Base-by-base conservation (phyloP, 352 stramenopile species). In the Stramenopiles sp. region DNA sequence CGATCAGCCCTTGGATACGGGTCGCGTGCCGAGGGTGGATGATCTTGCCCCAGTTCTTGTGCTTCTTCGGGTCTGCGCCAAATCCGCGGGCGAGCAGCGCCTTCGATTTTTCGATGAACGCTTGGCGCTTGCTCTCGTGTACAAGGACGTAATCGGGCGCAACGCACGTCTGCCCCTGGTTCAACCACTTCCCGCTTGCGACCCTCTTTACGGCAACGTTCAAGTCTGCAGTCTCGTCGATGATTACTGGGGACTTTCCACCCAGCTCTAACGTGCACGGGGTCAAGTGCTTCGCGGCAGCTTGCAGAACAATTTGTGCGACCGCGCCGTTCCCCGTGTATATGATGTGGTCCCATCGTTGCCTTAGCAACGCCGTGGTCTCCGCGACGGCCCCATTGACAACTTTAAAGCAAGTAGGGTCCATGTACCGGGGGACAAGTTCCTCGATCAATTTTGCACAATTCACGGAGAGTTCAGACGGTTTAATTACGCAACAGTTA, bases 121-220 rank as follows among this genome's bases (percentile, higher is more conserved):
- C 43, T 25, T 92, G 81, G 18, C 86, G 80, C 37, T 92, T 78
- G 49, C 83, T 83, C 34, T 84, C 77, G 75, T 92, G 83, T 12
- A 93, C 87, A 32, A 97, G 69, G 2, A 97, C 75, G 82, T 96
- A 95, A 80, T 97, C 92, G 1, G 92, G 90, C 12, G 90, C 84
- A 35, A 97, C 83, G 80, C 93, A 98, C 48, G 86, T 95, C 82
- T 98, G 93, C 0, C 92, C 92, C 30, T 81, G 77, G 80, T 98
- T 98, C 32, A 92, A 76, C 34, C 85, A 89, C 34, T 92, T 90
- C 0, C 79, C 84, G 81, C 83, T 95, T 2, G 88, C 78, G 37
- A 98, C 85, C 1, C 92, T 83, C 63, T 84, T 34, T 1, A 84
- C 86, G 0, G 89, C 80, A 33, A 92, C 80, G 12, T 12, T 25